Evolutionary conservation across 2,329 filamentous ascomycete species (phyloP).

Genomic region (Westerdykella aurantiaca): DNA sequence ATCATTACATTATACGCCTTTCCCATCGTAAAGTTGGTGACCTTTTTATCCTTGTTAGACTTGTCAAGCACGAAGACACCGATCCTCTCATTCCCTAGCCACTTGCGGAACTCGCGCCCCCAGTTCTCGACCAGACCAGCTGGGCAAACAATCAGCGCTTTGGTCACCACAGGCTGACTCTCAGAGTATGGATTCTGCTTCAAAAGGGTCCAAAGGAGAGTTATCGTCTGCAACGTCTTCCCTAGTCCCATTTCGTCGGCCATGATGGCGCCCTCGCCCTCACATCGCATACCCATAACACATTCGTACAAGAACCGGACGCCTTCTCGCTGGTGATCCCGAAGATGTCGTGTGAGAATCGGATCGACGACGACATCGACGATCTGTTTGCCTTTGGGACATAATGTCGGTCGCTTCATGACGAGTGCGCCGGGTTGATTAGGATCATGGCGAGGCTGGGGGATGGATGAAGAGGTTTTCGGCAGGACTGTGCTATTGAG

Average conservation of each 20-base stretch:
- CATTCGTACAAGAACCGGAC: conserved; percentile 69
- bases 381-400: conserved; percentile 57
- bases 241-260: conserved; percentile 73
- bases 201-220: conserved; percentile 64
- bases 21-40: conserved; percentile 64
- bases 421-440: conserved; percentile 55
- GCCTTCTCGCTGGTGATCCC: conserved; percentile 63
- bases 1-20: conserved; percentile 66
- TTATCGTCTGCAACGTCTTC: conserved; percentile 68
- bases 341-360: conserved; percentile 55
- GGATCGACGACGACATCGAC: conserved; percentile 71
- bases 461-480: conserved; percentile 42
- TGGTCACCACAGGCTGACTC: conserved; percentile 57
- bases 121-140: conserved; percentile 68
- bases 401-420: conserved; percentile 56
- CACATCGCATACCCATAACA: conserved; percentile 64
- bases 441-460: conserved; percentile 62
- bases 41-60: conserved; percentile 54
- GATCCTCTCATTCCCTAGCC: conserved; percentile 64
- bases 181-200: conserved; percentile 65
- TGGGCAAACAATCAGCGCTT: conserved; percentile 67
- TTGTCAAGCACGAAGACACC: conserved; percentile 59
- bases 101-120: conserved; percentile 67
- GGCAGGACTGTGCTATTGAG: conserved; percentile 48
- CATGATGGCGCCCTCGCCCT: conserved; percentile 63